Evolutionary conservation across 352 stramenopile species (phyloP).

Genomic region (Phytopythium mirpurense): DNA sequence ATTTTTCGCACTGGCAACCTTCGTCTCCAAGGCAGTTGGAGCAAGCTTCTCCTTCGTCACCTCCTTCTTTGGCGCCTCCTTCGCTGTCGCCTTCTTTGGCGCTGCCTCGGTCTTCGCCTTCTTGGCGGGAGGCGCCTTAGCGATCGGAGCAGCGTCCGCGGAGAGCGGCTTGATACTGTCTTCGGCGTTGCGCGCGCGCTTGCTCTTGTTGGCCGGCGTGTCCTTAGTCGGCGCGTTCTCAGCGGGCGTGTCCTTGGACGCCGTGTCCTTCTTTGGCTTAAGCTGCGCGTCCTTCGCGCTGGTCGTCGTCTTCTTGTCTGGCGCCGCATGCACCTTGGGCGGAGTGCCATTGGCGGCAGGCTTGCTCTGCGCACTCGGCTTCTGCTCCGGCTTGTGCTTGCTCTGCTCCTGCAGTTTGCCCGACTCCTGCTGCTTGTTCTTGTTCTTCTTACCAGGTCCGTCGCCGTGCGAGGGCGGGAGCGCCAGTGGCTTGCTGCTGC

Average conservation of each 20-base stretch:
- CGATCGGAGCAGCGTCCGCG: slow-evolving; percentile 7
- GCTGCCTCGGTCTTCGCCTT: slow-evolving; percentile 11
- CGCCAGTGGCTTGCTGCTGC: slow-evolving; percentile 3
- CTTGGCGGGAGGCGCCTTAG: slow-evolving; percentile 22
- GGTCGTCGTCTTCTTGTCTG: background rate
- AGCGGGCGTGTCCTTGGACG: no score
- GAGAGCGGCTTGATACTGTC: slow-evolving; percentile 10
- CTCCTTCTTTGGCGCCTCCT: slow-evolving; percentile 14
- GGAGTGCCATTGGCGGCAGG: no score
- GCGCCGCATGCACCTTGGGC: background rate
- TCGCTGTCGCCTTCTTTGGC: slow-evolving; percentile 18
- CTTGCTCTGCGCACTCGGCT: slow-evolving; percentile 7
- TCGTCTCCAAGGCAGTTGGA: background rate
- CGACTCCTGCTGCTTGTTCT: slow-evolving; percentile 14
- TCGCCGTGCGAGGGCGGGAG: background rate
- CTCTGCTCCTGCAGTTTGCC: slow-evolving; percentile 12
- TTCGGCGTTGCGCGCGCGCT: slow-evolving; percentile 15
- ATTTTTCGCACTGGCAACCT: slow-evolving; percentile 7
- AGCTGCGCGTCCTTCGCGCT: slow-evolving; percentile 8
- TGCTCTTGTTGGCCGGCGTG: slow-evolving; percentile 10
- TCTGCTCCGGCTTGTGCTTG: slow-evolving; percentile 8
- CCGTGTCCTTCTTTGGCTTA: slow-evolving; percentile 4
- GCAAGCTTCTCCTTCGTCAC: background rate
- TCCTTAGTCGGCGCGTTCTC: slow-evolving; percentile 6
- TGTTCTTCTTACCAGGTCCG: slow-evolving; percentile 13